Percentiles rank a stretch among this genome's conserved stretches.
Evolutionary conservation across 2,329 filamentous ascomycete species (phyloP).

Genomic region (Cladorrhinum sp.): DNA sequence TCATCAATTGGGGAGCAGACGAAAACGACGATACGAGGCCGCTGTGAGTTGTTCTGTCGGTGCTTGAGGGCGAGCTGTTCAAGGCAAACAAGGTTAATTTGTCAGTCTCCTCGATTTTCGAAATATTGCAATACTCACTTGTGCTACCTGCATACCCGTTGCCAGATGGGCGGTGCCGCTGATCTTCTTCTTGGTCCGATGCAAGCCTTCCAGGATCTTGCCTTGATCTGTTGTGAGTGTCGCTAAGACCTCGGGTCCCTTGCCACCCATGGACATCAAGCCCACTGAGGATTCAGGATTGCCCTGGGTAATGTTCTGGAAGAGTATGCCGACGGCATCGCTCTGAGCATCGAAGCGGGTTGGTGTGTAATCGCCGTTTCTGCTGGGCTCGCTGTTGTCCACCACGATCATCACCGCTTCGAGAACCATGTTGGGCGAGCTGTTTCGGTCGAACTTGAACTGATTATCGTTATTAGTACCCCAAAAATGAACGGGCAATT

Average conservation of each 20-base stretch:
- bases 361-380: conserved; percentile 90
- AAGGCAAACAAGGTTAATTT: neutral
- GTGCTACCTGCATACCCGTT: conserved; percentile 91
- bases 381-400: conserved; percentile 98
- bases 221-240: conserved; percentile 95
- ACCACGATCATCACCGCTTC: conserved; percentile 99
- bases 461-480: neutral
- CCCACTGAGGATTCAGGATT: conserved; percentile 97
- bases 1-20: conserved; percentile 90
- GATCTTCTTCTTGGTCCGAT: conserved; percentile 87
- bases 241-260: conserved; percentile 93
- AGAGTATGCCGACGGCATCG: conserved; percentile 91
- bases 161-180: conserved; percentile 82
- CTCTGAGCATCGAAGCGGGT: conserved; percentile 95
- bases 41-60: conserved; percentile 94
- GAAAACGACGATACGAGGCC: conserved; percentile 95
- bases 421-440: conserved; percentile 77
- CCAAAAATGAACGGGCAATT: conserved; percentile 11
- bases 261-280: conserved; percentile 97
- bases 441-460: conserved; percentile 18
- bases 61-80: conserved; percentile 89
- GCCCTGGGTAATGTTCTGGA: conserved; percentile 89
- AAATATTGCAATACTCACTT: conserved; percentile 55
- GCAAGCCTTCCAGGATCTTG: conserved; percentile 88
- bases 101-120: conserved; percentile 5